Evolutionary conservation across 2,329 filamentous ascomycete genomes (phyloP).

Genomic region (Pyrenophora tritici-repentis): DNA sequence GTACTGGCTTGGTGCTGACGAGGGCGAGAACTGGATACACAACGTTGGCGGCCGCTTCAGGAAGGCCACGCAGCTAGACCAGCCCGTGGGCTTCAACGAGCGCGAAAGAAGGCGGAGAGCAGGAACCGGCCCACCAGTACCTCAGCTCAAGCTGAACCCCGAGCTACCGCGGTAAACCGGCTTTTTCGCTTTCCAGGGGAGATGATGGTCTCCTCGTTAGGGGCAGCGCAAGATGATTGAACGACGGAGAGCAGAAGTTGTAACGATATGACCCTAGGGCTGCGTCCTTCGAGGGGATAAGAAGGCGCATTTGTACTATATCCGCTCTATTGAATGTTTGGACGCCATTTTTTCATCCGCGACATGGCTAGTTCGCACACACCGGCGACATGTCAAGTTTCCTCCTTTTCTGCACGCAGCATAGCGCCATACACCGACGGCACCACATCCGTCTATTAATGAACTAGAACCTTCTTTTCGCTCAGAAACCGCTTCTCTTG

Average conservation of each 20-base stretch:
- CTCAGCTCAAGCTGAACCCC: conserved; percentile 34
- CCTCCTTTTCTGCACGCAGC: neutral
- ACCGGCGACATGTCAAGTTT: neutral
- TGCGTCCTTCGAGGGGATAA: neutral
- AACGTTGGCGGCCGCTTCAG: conserved; percentile 66
- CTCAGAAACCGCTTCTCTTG: neutral
- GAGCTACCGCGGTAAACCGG: conserved; percentile 27
- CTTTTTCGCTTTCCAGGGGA: neutral
- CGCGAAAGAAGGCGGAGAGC: conserved; percentile 65
- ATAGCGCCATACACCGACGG: neutral
- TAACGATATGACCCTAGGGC: conserved; percentile 10
- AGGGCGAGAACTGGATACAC: conserved; percentile 69
- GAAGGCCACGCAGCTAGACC: conserved; percentile 47
- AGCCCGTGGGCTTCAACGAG: conserved; percentile 57
- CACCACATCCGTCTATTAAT: neutral
- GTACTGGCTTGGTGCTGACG: conserved; percentile 80
- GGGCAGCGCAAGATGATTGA: conserved; percentile 5
- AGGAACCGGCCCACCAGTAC: conserved; percentile 62
- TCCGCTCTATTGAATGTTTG: conserved; percentile 3
- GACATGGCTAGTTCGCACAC: neutral
- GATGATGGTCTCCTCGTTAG: neutral
- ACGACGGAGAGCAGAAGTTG: conserved; percentile 8
- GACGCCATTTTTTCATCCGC: neutral
- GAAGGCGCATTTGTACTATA: conserved; percentile 13
- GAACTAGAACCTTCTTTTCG: neutral